These are phyloP conservation scores for Musa acuminata DNA, from an alignment of 176 grass and related monocot species.

Conservation along the genomic window DNA sequence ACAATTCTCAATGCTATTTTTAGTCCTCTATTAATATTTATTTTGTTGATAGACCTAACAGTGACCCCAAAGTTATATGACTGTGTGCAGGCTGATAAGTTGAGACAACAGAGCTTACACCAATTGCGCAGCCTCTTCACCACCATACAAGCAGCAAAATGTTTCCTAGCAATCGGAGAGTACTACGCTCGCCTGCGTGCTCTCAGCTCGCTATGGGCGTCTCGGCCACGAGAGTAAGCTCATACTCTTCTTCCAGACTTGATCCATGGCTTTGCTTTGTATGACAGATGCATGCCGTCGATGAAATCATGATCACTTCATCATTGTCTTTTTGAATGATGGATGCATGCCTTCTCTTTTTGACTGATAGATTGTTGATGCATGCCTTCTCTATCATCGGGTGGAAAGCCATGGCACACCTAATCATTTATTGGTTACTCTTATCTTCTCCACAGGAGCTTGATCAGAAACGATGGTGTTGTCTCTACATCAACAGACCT, in stretches of 20 bases:
- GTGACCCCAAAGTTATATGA: no score
- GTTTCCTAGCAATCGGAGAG: slow-evolving; percentile 83
- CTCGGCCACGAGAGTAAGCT: slow-evolving; percentile 74
- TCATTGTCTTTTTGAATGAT: no score
- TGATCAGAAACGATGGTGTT: background rate
- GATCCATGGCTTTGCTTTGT: background rate
- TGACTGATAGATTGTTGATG: no score
- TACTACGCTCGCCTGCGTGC: slow-evolving; percentile 74
- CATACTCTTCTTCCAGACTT: background rate
- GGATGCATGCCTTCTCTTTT: no score
- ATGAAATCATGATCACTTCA: background rate
- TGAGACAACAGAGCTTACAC: slow-evolving; percentile 83
- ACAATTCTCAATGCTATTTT: no score
- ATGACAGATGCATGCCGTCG: background rate
- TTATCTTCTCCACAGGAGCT: slow-evolving; percentile 6
- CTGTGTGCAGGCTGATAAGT: slow-evolving; percentile 64
- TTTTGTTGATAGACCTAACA: no score
- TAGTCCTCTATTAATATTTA: no score
- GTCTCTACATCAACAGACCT: slow-evolving; percentile 3
- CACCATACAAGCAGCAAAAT: slow-evolving; percentile 56
- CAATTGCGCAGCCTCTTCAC: slow-evolving; percentile 65
- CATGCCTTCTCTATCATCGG: no score
- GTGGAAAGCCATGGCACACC: background rate
- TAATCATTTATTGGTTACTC: background rate
- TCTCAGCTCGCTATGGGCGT: slow-evolving; percentile 85